Evolutionary conservation across 2,329 filamentous ascomycete genomes (phyloP).

Genomic region (Arthrobotrys pseudoclavata): DNA sequence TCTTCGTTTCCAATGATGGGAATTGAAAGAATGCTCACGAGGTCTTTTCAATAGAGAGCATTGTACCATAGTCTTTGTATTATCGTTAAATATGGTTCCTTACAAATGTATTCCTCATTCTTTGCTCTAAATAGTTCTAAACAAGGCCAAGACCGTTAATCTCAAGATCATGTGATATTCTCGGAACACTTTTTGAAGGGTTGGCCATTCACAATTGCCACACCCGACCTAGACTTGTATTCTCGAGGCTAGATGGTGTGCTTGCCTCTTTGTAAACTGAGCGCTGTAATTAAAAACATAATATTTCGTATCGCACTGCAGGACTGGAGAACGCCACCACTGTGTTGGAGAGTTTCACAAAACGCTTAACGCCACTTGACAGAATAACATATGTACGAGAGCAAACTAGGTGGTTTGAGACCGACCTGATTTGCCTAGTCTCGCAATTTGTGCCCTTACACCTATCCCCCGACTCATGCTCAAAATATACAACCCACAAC

Average conservation of each 20-base stretch:
- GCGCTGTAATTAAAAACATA: too few relatives aligned
- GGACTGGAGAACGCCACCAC: neutral
- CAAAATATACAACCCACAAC: too few relatives aligned
- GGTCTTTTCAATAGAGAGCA: slow-evolving; percentile 14
- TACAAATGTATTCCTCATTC: slow-evolving; percentile 10
- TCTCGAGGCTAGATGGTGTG: too few relatives aligned
- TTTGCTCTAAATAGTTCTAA: neutral
- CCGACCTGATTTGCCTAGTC: neutral
- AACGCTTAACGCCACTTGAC: neutral
- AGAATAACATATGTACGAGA: neutral
- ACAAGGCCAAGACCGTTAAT: neutral
- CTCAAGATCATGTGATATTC: neutral
- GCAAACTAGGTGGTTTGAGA: neutral
- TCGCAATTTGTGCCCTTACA: neutral
- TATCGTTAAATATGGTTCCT: slow-evolving; percentile 22
- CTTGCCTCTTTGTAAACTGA: too few relatives aligned
- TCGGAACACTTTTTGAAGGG: too few relatives aligned
- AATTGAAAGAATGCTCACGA: slow-evolving; percentile 28
- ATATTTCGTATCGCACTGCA: neutral
- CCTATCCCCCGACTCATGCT: neutral
- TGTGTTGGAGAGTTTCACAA: neutral
- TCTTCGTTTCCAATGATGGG: slow-evolving; percentile 21
- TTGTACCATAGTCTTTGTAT: slow-evolving; percentile 27
- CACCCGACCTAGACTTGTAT: too few relatives aligned
- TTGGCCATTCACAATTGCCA: neutral